Conservation (phyloP, 441 rosid species). For the Kokia cookei region DNA sequence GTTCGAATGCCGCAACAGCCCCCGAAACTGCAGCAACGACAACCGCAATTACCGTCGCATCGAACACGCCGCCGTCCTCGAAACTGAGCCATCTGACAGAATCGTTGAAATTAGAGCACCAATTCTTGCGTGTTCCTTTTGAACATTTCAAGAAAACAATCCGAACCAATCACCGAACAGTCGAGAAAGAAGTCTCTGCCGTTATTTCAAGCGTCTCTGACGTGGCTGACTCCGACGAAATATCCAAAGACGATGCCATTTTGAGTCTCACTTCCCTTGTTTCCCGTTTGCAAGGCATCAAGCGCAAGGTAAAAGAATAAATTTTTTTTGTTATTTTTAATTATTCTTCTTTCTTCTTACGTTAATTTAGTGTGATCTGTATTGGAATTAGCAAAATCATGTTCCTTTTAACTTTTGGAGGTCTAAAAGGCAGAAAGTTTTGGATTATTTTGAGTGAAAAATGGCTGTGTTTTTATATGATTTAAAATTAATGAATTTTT, state of each 20-base stretch:
- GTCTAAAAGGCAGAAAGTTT: neutral
- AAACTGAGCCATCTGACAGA: constrained; percentile 62
- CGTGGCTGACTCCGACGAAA: constrained; percentile 42
- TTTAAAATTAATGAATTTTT: neutral
- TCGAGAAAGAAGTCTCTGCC: constrained; percentile 74
- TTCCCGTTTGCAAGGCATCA: constrained; percentile 87
- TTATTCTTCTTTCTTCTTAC: neutral
- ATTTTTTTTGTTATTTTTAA: neutral
- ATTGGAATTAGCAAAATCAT: neutral
- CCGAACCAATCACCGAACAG: constrained; percentile 67
- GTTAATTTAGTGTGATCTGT: neutral
- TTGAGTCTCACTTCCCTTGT: constrained; percentile 74
- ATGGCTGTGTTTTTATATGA: neutral
- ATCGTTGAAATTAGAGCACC: constrained; percentile 85
- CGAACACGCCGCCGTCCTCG: constrained; percentile 31
- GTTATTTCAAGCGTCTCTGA: constrained; percentile 56
- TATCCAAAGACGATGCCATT: constrained; percentile 64
- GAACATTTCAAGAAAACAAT: constrained; percentile 92
- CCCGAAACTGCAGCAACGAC: constrained; percentile 6
- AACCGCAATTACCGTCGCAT: constrained; percentile 17
- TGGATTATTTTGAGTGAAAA: neutral
- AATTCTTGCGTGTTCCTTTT: constrained; percentile 89
- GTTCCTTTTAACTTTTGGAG: neutral
- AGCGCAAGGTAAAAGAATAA: constrained; percentile 61
- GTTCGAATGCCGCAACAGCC: constrained; percentile 21